Conservation (phyloP, 208 protist genomes). For the Leishmania major region DNA sequence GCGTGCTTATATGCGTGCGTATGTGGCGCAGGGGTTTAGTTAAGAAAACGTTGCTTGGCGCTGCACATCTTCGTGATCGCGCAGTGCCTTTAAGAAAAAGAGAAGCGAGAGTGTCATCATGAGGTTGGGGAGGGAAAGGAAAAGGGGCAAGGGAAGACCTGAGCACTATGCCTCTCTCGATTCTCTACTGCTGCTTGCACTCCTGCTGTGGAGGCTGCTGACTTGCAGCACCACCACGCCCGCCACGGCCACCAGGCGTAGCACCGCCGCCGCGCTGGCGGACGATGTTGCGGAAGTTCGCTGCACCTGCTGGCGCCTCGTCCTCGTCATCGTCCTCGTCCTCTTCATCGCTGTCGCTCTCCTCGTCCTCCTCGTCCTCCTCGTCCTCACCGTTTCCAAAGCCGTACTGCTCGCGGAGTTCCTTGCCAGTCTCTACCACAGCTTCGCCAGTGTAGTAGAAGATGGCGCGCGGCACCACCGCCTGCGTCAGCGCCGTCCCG, state of each 20-base stretch:
- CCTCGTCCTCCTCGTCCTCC: slow-evolving; percentile 55
- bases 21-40: neutral
- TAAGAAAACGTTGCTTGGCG: neutral
- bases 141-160: neutral
- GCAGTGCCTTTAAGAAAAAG: neutral
- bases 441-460: slow-evolving; percentile 91
- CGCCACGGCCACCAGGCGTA: slow-evolving; percentile 19
- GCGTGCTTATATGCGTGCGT: neutral
- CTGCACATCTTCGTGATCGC: neutral
- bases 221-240: slow-evolving; percentile 6
- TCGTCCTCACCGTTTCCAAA: slow-evolving; percentile 43
- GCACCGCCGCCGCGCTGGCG: slow-evolving; percentile 17
- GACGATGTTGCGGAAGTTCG: slow-evolving; percentile 32
- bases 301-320: slow-evolving; percentile 5
- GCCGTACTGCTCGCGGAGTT: slow-evolving; percentile 37
- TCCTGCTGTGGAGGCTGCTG: slow-evolving; percentile 42
- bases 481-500: slow-evolving; percentile 73
- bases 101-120: neutral
- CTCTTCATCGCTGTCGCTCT: slow-evolving; percentile 39
- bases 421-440: slow-evolving; percentile 58
- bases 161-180: neutral
- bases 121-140: neutral
- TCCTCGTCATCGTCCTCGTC: slow-evolving; percentile 27
- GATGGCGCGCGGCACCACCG: slow-evolving; percentile 85
- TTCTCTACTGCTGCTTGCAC: slow-evolving; percentile 81